A percentile compares a stretch with the other conserved stretches of the same genome.
Evolutionary conservation across 768 basidiomycete genomes (phyloP).

Genomic region (Tephrocybe sp.): DNA sequence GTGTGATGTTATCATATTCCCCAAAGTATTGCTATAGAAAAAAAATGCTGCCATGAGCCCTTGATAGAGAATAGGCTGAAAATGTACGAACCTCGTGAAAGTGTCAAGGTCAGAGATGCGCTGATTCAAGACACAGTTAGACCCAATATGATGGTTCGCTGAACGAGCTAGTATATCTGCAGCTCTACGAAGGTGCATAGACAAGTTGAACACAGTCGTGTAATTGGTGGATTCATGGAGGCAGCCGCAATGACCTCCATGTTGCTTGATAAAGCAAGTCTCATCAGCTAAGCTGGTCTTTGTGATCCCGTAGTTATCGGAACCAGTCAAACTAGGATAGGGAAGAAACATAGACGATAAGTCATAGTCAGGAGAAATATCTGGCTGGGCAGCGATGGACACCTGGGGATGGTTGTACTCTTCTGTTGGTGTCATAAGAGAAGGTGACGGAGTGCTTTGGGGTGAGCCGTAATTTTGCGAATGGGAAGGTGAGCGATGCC

Average conservation of each 20-base stretch:
- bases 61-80: not conserved
- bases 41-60: conserved; percentile 10
- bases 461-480: conserved; percentile 28
- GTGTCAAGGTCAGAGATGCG: conserved; percentile 49
- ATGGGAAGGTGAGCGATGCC: conserved; percentile 24
- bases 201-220: conserved; percentile 61
- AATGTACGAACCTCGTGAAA: conserved; percentile 46
- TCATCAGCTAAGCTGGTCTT: conserved; percentile 21
- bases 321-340: conserved; percentile 27
- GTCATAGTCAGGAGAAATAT: conserved; percentile 36
- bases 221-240: conserved; percentile 53
- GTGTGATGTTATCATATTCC: conserved; percentile 30
- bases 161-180: conserved; percentile 51
- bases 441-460: conserved; percentile 34
- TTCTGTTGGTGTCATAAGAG: conserved; percentile 45
- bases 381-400: conserved; percentile 21
- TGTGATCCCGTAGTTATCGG: conserved; percentile 19
- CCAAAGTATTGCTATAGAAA: conserved; percentile 36
- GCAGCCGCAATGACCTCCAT: conserved; percentile 51
- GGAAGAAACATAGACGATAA: conserved; percentile 38
- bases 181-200: conserved; percentile 57
- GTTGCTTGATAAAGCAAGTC: conserved; percentile 25
- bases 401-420: conserved; percentile 34
- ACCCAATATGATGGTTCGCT: conserved; percentile 35
- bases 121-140: conserved; percentile 36